phyloP scores from a whole-genome alignment of 2,329 filamentous ascomycete species.

The Orbilia javanica region DNA sequence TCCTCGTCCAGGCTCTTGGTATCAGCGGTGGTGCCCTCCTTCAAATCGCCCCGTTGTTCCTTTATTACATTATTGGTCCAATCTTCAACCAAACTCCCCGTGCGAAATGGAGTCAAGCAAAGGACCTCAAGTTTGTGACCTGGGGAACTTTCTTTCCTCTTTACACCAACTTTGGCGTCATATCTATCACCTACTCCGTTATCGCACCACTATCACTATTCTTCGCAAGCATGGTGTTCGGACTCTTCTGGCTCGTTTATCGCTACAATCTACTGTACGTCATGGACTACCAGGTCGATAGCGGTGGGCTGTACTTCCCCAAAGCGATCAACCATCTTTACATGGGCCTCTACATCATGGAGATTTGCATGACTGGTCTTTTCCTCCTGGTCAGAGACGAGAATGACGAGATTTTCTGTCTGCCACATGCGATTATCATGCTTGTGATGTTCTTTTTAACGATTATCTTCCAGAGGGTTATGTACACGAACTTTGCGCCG shows the following conservation, averaged over 20 bases:
- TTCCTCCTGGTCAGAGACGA: constrained; percentile 68
- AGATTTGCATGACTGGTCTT: constrained; percentile 89
- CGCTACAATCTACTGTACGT: constrained; percentile 98
- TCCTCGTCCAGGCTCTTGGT: constrained; percentile 92
- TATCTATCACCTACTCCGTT: constrained; percentile 87
- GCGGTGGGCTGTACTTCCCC: constrained; percentile 92
- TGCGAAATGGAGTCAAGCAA: constrained; percentile 88
- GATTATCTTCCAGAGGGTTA: constrained; percentile 79
- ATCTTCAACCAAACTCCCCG: constrained; percentile 84
- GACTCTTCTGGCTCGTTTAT: constrained; percentile 91
- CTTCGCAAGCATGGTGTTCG: constrained; percentile 93
- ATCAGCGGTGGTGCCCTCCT: constrained; percentile 89
- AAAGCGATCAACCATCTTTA: constrained; percentile 96
- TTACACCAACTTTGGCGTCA: constrained; percentile 96
- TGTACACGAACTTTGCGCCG: constrained; percentile 86
- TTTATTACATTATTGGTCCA: constrained; percentile 84
- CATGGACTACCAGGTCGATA: constrained; percentile 88
- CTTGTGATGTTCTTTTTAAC: constrained; percentile 80
- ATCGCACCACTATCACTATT: constrained; percentile 90
- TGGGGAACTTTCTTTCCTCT: constrained; percentile 97
- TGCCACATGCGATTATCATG: constrained; percentile 86
- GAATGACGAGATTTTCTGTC: constrained; percentile 70
- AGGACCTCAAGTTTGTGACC: constrained; percentile 78
- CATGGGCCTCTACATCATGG: constrained; percentile 77
- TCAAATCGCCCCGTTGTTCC: constrained; percentile 81